Conservation (phyloP, 2,329 filamentous ascomycete genomes). For the Trichoderma aggressivum region DNA sequence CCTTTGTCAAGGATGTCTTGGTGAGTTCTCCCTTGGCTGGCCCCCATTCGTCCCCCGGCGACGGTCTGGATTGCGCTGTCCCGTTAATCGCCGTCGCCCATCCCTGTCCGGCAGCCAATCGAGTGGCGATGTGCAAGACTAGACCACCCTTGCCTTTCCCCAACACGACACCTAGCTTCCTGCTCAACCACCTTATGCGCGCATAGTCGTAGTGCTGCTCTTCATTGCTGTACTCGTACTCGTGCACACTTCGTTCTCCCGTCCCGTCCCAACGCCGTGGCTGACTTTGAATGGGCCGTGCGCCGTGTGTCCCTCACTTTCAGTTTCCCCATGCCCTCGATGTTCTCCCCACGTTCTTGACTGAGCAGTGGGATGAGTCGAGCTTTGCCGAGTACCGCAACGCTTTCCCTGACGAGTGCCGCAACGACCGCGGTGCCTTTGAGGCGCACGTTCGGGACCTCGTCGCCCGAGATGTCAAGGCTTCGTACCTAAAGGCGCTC, state of each 20-base stretch:
- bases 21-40: conserved; percentile 50
- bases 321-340: conserved; percentile 76
- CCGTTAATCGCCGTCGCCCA: conserved; percentile 15
- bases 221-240: not conserved
- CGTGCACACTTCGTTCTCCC: not conserved
- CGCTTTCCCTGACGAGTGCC: conserved; percentile 66
- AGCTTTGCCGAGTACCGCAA: conserved; percentile 64
- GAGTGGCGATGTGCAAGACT: conserved; percentile 12
- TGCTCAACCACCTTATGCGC: conserved; percentile 13
- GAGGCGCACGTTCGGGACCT: conserved; percentile 67
- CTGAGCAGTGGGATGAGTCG: conserved; percentile 62
- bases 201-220: not conserved
- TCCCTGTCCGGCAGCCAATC: conserved; percentile 20
- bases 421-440: conserved; percentile 55
- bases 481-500: conserved; percentile 72
- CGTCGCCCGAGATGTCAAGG: conserved; percentile 69
- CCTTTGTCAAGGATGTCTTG: conserved; percentile 78
- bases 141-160: conserved; percentile 16
- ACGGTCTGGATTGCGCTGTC: conserved; percentile 17
- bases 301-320: conserved; percentile 5
- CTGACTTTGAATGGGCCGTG: conserved; percentile 8
- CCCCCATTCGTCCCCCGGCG: conserved; percentile 21
- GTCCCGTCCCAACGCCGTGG: conserved; percentile 4
- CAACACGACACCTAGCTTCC: conserved; percentile 17
- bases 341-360: conserved; percentile 61